Percentiles rank a stretch among this genome's conserved stretches.
Evolutionary conservation across 306 rosid genomes (phyloP).

Genomic region (Chamaecrista fasciculata): DNA sequence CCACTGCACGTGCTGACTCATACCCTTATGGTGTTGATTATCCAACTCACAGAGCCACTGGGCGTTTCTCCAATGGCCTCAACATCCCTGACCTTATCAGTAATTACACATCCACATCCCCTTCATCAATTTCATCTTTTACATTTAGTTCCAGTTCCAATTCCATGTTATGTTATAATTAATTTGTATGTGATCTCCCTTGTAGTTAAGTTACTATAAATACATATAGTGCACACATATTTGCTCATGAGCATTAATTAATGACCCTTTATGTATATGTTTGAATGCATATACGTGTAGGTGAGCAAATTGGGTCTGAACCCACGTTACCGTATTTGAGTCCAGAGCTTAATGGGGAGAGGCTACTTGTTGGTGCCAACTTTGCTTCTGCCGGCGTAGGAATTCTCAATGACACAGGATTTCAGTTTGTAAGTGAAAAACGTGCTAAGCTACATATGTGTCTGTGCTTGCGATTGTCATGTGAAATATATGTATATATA

Average conservation of each 20-base stretch:
- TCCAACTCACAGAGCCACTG: constrained; percentile 46
- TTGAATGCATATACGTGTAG: neutral
- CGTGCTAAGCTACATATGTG: too few species aligned
- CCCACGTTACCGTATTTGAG: constrained; percentile 68
- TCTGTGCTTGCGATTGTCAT: too few species aligned
- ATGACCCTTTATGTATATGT: too few species aligned
- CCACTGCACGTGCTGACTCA: constrained; percentile 86
- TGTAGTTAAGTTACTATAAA: too few species aligned
- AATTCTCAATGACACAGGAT: constrained; percentile 83
- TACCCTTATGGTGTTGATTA: constrained; percentile 69
- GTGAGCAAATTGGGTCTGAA: neutral
- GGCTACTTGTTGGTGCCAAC: constrained; percentile 70
- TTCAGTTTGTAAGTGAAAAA: constrained; percentile 70
- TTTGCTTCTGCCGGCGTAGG: constrained; percentile 88
- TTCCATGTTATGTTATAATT: too few species aligned
- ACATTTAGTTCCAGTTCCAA: neutral
- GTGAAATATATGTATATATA: too few species aligned
- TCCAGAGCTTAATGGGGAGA: constrained; percentile 49
- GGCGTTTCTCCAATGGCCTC: constrained; percentile 65
- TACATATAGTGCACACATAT: too few species aligned
- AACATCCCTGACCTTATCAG: constrained; percentile 61
- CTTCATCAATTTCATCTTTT: neutral
- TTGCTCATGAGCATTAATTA: too few species aligned
- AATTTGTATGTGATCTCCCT: too few species aligned
- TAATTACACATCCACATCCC: neutral